These are phyloP conservation scores for Wickerhamomyces xylosicus DNA, from an alignment of 805 yeast species.

Conservation along the genomic window DNA sequence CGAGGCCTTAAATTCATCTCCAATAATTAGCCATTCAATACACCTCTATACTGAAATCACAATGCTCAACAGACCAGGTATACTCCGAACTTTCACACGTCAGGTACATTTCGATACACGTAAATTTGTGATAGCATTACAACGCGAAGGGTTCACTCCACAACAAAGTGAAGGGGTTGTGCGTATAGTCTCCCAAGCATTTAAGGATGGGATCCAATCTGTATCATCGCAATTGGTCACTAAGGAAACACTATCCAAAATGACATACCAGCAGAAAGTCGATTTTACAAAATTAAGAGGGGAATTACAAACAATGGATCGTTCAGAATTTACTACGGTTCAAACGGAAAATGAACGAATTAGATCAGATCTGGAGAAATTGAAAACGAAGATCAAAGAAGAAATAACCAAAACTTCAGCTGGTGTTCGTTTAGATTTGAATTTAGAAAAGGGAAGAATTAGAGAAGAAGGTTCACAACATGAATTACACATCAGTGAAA, in stretches of 20 bases:
- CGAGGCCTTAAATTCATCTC: no score
- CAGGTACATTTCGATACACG: conserved; percentile 18
- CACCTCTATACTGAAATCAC: background rate
- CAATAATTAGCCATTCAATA: no score
- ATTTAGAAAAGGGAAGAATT: conserved; percentile 89
- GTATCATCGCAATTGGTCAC: conserved; percentile 75
- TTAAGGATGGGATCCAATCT: conserved; percentile 70
- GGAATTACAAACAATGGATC: conserved; percentile 81
- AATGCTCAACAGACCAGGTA: conserved; percentile 1
- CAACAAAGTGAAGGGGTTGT: conserved; percentile 78
- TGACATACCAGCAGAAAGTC: conserved; percentile 91
- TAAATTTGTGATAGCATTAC: conserved; percentile 14
- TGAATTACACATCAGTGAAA: conserved; percentile 88
- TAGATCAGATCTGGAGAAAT: conserved; percentile 74
- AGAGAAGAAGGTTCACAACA: conserved; percentile 90
- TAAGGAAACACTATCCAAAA: conserved; percentile 69
- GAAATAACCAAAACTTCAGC: conserved; percentile 88
- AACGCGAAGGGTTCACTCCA: conserved; percentile 59
- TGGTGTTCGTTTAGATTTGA: conserved; percentile 81
- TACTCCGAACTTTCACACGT: background rate
- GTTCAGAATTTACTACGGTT: conserved; percentile 71
- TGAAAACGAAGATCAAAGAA: conserved; percentile 77
- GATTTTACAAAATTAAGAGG: conserved; percentile 93
- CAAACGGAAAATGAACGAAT: conserved; percentile 83
- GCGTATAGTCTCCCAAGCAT: conserved; percentile 57